Evolutionary conservation across 73 alveolate species (phyloP).

Genomic region (Halteria grandinella): DNA sequence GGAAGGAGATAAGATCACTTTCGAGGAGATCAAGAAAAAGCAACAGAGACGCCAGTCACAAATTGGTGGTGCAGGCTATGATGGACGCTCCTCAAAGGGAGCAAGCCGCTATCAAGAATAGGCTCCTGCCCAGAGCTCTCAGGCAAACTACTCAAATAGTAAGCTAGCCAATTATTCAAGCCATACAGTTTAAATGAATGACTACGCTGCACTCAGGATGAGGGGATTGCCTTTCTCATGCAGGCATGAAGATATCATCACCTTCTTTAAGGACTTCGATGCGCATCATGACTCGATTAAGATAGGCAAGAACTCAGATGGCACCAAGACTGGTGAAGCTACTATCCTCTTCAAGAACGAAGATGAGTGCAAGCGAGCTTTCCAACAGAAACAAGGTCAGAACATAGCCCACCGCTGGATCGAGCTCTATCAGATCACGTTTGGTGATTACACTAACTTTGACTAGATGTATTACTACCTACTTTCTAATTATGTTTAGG

Average conservation of each 20-base stretch:
- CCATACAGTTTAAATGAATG: not conserved
- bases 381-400: constrained; percentile 47
- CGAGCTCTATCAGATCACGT: constrained; percentile 44
- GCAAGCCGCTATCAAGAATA: too few species aligned
- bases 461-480: constrained; percentile 16
- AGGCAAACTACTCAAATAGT: too few species aligned
- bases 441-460: constrained; percentile 28
- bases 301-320: constrained; percentile 45
- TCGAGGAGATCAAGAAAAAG: not conserved
- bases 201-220: constrained; percentile 25
- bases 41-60: not conserved
- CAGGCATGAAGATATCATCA: constrained; percentile 21
- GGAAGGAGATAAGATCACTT: too few species aligned
- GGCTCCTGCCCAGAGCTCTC: too few species aligned
- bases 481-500: not conserved
- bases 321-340: constrained; percentile 66
- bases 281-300: constrained; percentile 35
- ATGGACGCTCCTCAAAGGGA: not conserved
- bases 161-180: not conserved
- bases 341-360: constrained; percentile 44
- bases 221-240: constrained; percentile 67
- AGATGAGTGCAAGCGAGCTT: constrained; percentile 54
- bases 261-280: constrained; percentile 50
- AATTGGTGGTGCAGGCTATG: not conserved
- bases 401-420: constrained; percentile 65